Conservation (phyloP, 495 filamentous ascomycete genomes). For the Xylona heveae region DNA sequence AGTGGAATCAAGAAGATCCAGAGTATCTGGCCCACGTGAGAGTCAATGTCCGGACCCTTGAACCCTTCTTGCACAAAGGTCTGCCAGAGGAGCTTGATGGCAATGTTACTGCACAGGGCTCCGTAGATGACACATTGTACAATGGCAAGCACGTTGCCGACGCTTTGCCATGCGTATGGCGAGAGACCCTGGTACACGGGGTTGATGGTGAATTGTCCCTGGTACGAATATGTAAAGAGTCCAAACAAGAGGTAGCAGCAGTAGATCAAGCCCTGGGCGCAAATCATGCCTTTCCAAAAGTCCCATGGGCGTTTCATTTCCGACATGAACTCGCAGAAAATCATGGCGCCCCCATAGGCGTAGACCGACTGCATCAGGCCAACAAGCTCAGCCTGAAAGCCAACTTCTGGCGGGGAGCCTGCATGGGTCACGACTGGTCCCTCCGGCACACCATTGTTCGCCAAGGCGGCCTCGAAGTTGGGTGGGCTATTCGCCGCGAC, state of each 20-base stretch:
- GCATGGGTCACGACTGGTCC: neutral
- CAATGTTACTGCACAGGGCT: slow-evolving; percentile 1
- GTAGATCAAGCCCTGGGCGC: slow-evolving; percentile 2
- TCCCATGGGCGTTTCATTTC: slow-evolving; percentile 1
- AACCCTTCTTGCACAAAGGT: neutral
- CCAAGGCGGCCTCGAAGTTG: neutral
- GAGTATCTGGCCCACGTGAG: neutral
- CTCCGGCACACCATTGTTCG: neutral
- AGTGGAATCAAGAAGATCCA: neutral
- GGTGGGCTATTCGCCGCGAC: neutral
- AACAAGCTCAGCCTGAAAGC: neutral
- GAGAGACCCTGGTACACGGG: neutral
- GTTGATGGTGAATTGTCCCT: slow-evolving; percentile 1
- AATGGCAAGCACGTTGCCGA: slow-evolving; percentile 1
- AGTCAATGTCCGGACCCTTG: neutral
- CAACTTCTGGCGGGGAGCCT: neutral
- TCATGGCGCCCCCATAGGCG: slow-evolving; percentile 2
- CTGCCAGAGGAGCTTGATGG: slow-evolving; percentile 2
- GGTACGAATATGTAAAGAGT: slow-evolving; percentile 1
- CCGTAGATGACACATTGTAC: neutral
- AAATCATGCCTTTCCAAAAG: neutral
- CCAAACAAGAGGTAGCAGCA: slow-evolving; percentile 1
- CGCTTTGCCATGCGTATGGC: neutral
- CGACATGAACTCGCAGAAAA: slow-evolving; percentile 1
- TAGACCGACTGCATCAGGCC: slow-evolving; percentile 1